Base-by-base conservation (phyloP, 192 early-diverging fungal genomes). In the Backusella parvicylindrica region DNA sequence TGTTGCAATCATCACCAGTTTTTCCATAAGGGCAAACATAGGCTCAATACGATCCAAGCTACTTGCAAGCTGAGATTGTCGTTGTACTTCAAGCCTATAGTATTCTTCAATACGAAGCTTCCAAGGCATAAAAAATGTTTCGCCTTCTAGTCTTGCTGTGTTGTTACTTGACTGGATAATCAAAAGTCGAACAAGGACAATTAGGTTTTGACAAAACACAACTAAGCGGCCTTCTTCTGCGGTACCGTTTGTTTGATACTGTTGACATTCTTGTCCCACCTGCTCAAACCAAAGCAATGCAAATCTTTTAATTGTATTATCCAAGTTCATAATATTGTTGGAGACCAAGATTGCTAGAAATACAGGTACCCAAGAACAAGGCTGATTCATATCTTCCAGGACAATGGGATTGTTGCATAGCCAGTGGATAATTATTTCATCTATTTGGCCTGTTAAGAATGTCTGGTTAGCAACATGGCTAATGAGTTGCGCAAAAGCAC, bases 181-280 rank as follows among this genome's bases (percentile, higher is more conserved):
- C 56, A 85, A 71, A 18, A 83, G 32, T 36, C 84, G 75, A 26
- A 83, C 40, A 32, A 85, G 53, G 13, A 71, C 60, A 7, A 70
- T 70, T 21, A 83, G 66, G 49, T 85, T 85, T 16, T 72, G 70
- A 50, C 79, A 74, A n/a, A 81, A 49, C 40, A 79, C 47, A 4
- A 81, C 23, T 33, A 75, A 41, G 35, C 36, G 28, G 8, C 35
- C 26, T 26, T 78, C 72, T 26, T 77, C 69, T 66, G 68, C 65
- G 40, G 35, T 26, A 60, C 76, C 73, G 26, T 72, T 23, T 60
- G 37, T 68, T 36, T 72, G 40, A 6, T 49, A 12, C 11, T 43
- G 70, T 23, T 56, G 66, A 41, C 68, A 63, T 43, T 78, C 78
- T 9, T 68, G 41, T 2, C 64, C 67, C 16, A 81, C 30, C 15